These are phyloP conservation scores for Colletotrichum incanum DNA, from an alignment of 2,329 filamentous ascomycete genomes.

Conservation along the genomic window DNA sequence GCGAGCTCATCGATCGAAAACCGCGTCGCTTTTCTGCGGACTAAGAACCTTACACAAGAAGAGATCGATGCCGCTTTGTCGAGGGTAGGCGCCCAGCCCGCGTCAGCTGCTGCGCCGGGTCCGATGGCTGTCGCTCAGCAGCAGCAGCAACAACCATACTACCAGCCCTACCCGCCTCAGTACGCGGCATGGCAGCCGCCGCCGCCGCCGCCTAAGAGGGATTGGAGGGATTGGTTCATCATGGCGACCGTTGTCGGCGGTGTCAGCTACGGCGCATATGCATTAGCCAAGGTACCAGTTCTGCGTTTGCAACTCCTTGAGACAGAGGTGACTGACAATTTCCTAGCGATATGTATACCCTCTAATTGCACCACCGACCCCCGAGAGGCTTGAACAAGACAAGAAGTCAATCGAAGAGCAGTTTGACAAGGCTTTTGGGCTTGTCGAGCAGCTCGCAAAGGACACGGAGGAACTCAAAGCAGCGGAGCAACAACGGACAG, in stretches of 20 bases:
- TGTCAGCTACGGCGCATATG: slow-evolving; percentile 90
- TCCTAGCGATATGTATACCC: slow-evolving; percentile 89
- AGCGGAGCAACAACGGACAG: slow-evolving; percentile 87
- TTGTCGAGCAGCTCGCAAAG: slow-evolving; percentile 92
- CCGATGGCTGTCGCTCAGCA: slow-evolving; percentile 60
- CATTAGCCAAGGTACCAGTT: slow-evolving; percentile 81
- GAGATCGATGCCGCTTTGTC: slow-evolving; percentile 90
- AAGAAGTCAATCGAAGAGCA: slow-evolving; percentile 94
- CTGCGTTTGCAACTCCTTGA: neutral
- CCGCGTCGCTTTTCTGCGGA: slow-evolving; percentile 91
- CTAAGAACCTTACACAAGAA: slow-evolving; percentile 97
- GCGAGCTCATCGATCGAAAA: slow-evolving; percentile 92
- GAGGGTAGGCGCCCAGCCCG: slow-evolving; percentile 75
- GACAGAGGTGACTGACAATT: slow-evolving; percentile 45
- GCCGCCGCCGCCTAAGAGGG: slow-evolving; percentile 79
- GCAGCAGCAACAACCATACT: slow-evolving; percentile 60
- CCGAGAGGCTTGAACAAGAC: slow-evolving; percentile 93
- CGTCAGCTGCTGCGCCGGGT: slow-evolving; percentile 55
- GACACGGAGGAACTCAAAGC: slow-evolving; percentile 92
- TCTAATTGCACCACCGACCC: slow-evolving; percentile 92
- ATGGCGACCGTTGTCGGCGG: slow-evolving; percentile 97
- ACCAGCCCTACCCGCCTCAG: slow-evolving; percentile 65
- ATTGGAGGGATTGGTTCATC: slow-evolving; percentile 99
- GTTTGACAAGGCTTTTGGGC: slow-evolving; percentile 91
- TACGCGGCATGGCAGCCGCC: slow-evolving; percentile 72